Percentiles rank a stretch among this genome's conserved stretches.
These are phyloP conservation scores for Nectriaceae sp. DNA, from an alignment of 2,329 filamentous ascomycete species.

Conservation along the genomic window DNA sequence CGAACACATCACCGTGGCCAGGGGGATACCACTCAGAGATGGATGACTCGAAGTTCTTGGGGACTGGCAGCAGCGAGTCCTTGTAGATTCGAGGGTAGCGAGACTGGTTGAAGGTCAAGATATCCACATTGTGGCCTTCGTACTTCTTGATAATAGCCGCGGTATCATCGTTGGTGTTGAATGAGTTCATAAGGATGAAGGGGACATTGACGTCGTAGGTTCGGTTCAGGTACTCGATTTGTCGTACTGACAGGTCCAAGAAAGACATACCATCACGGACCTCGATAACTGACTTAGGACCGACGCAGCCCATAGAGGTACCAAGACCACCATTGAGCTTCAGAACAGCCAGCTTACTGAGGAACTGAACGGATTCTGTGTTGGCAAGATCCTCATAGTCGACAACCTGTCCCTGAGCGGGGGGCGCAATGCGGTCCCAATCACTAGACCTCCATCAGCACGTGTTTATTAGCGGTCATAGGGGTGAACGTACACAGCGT, in stretches of 20 bases:
- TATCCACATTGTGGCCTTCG: conserved; percentile 99
- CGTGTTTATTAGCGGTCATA: neutral
- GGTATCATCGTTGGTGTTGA: conserved; percentile 99
- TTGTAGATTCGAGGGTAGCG: conserved; percentile 97
- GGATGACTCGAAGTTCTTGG: conserved; percentile 83
- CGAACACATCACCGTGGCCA: conserved; percentile 98
- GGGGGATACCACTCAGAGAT: conserved; percentile 99
- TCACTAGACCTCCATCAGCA: conserved; percentile 58
- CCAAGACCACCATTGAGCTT: conserved; percentile 99
- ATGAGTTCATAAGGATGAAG: conserved; percentile 99
- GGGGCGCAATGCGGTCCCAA: conserved; percentile 95
- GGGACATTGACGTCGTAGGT: conserved; percentile 97
- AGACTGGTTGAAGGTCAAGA: conserved; percentile 99
- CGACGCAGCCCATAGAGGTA: conserved; percentile 99
- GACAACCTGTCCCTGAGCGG: conserved; percentile 90
- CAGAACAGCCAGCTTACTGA: conserved; percentile 96
- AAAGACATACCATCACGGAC: conserved; percentile 99
- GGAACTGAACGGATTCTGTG: conserved; percentile 87
- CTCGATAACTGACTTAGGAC: conserved; percentile 99
- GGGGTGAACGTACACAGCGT: conserved; percentile 64
- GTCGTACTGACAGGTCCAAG: conserved; percentile 95
- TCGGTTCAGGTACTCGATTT: conserved; percentile 99
- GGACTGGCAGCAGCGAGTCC: conserved; percentile 94
- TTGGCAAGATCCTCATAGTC: conserved; percentile 90
- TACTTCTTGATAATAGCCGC: conserved; percentile 99